Base-by-base conservation (phyloP, 345 rosid genomes). In the Citrus mangshanensis region DNA sequence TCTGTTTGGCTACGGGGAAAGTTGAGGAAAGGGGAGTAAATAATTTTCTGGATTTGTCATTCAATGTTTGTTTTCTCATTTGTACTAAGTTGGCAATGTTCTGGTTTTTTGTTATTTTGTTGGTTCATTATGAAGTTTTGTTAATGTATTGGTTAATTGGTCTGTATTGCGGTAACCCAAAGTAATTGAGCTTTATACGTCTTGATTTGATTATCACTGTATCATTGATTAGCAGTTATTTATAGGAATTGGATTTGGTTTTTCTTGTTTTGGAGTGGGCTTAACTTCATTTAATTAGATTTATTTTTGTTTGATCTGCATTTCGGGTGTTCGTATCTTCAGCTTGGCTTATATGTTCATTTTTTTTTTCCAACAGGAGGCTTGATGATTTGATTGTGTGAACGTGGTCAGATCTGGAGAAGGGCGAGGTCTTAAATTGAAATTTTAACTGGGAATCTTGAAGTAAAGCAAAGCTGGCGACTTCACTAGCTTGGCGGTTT, bases 401-500 rank as follows among this genome's bases (percentile, higher is more conserved):
- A 58, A 49, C 60, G 59, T 64, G 65, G 80, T 65, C 87, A 88
- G 97, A 94, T 94, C 97, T 87, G 90, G 87, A 73, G 83, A 82
- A 82, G 84, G 87, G 81, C 51, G 49, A 60, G 85, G 75, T 76
- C 81, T 80, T 78, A 51, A 74, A 73, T 82, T 85, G 69, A 83
- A 77, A 70, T 80, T 76, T 40, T 37, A 67, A 74, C 30, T 70
- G 73, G 74, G 85, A 76, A 79, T 88, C 79, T 83, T 86, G 82
- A 79, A 89, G 83, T 80, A 46, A 85, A 83, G 78, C 51, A 40
- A 85, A 84, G 79, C 63, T 97, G 99, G 91, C 98, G 77, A 86
- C 95, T 8, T 78, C 98, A 72, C 83, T 97, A 75, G 89, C 91
- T 85, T 96, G 99, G 99, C 91, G 96, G 86, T 91, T 82, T 35